Percentiles rank a stretch among this genome's conserved stretches.
Evolutionary conservation across 345 rosid genomes (phyloP).

Genomic region (Cardamine occulta): DNA sequence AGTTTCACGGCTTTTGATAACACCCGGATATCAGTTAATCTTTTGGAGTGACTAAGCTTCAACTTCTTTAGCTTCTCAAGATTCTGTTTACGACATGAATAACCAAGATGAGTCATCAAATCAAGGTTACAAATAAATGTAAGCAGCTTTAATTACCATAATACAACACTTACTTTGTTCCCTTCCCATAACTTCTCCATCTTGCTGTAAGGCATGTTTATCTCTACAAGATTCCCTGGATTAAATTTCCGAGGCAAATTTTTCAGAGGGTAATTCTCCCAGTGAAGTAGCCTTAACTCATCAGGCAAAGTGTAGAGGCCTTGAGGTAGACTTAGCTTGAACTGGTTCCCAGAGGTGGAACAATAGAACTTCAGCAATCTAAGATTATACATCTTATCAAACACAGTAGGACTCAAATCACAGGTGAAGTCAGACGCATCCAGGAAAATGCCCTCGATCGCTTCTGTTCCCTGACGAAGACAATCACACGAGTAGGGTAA

Average conservation of each 20-base stretch:
- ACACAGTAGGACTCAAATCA: constrained; percentile 1
- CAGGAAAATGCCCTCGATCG: no score
- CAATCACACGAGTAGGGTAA: no score
- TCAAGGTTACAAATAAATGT: background rate
- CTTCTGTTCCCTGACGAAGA: no score
- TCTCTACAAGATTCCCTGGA: constrained; percentile 29
- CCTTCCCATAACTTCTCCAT: constrained; percentile 38
- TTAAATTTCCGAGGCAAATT: constrained; percentile 24
- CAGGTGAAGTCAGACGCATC: background rate
- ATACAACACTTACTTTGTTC: constrained; percentile 14
- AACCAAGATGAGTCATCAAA: constrained; percentile 4
- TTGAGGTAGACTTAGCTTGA: background rate
- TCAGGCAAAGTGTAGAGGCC: constrained; percentile 22
- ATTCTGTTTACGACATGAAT: constrained; percentile 25
- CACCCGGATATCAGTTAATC: background rate
- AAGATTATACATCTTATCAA: constrained; percentile 23
- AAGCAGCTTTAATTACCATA: background rate
- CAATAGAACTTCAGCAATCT: constrained; percentile 33
- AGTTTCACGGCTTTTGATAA: constrained; percentile 22
- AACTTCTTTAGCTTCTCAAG: constrained; percentile 18
- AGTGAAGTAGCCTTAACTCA: constrained; percentile 36
- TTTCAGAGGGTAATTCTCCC: constrained; percentile 34
- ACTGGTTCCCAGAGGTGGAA: background rate
- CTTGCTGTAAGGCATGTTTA: constrained; percentile 25
- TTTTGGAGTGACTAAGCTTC: constrained; percentile 16